Conservation (phyloP, 805 yeast species). For the Sugiyamaella valdiviana region DNA sequence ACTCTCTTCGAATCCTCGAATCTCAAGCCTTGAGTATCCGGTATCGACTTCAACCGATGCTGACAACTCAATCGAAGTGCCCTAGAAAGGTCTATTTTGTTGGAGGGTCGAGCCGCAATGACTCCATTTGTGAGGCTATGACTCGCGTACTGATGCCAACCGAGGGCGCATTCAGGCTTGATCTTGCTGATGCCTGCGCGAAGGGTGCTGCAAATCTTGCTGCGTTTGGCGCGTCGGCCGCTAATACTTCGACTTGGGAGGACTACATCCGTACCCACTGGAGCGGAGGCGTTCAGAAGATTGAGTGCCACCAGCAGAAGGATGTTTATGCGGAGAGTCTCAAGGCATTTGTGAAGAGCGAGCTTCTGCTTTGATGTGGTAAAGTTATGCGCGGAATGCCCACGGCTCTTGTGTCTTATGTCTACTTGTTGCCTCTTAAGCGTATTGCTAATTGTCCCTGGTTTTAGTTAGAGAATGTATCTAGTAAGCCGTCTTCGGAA, state of each 20-base stretch:
- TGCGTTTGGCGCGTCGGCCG: slow-evolving; percentile 33
- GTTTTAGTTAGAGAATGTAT: no score
- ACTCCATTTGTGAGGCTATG: slow-evolving; percentile 60
- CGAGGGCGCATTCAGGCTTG: slow-evolving; percentile 61
- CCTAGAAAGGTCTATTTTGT: slow-evolving; percentile 75
- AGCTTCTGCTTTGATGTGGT: neutral
- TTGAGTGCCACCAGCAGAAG: neutral
- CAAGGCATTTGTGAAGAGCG: neutral
- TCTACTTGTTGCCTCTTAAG: no score
- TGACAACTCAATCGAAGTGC: slow-evolving; percentile 39
- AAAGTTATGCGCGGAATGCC: no score
- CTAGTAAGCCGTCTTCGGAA: no score
- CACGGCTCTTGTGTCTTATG: no score
- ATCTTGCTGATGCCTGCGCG: slow-evolving; percentile 86
- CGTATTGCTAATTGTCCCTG: no score
- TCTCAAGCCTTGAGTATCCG: slow-evolving; percentile 84
- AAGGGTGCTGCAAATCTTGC: slow-evolving; percentile 87
- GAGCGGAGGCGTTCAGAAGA: neutral
- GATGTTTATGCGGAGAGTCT: neutral
- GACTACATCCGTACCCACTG: slow-evolving; percentile 11
- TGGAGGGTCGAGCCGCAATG: slow-evolving; percentile 80
- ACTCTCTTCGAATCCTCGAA: slow-evolving; percentile 73
- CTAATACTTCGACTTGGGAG: slow-evolving; percentile 12
- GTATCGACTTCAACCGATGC: slow-evolving; percentile 69
- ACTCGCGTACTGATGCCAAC: slow-evolving; percentile 63